Conservation (phyloP, 495 filamentous ascomycete genomes). For the Neurospora discreta region DNA sequence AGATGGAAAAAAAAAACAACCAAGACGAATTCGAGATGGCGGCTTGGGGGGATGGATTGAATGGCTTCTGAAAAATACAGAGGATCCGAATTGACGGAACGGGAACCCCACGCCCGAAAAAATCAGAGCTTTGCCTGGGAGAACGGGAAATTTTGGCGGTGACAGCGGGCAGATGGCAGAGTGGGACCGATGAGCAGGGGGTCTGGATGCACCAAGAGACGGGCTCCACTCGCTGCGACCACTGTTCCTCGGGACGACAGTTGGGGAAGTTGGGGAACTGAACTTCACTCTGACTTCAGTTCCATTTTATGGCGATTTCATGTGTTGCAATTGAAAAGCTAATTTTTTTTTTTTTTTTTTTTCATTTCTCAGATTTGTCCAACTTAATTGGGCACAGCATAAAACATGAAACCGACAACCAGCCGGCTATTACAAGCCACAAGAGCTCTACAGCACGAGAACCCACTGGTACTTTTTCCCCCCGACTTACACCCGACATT, state of each 20-base stretch:
- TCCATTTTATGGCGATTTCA: no score
- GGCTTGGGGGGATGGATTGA: neutral
- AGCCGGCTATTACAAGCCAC: constrained; percentile 53
- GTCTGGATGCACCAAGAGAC: neutral
- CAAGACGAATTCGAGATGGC: neutral
- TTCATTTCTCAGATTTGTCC: no score
- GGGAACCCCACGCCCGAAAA: constrained; percentile 16
- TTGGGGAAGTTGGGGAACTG: neutral
- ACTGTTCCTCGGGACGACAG: neutral
- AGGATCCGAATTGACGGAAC: constrained; percentile 1
- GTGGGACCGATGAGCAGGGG: neutral
- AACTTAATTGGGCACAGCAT: no score
- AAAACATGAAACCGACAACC: constrained; percentile 35
- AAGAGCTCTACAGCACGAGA: constrained; percentile 66
- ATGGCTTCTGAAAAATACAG: constrained; percentile 1
- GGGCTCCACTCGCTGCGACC: neutral
- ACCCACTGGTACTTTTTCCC: constrained; percentile 61
- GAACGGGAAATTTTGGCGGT: constrained; percentile 38
- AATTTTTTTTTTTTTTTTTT: no score
- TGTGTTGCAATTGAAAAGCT: no score
- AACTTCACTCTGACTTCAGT: neutral
- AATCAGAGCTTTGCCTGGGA: constrained; percentile 9
- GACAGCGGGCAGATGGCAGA: constrained; percentile 25
- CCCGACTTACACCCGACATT: neutral
- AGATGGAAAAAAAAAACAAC: no score